These are phyloP conservation scores for Hypoxylon sp. DNA, from an alignment of 2,329 filamentous ascomycete species.

Conservation along the genomic window DNA sequence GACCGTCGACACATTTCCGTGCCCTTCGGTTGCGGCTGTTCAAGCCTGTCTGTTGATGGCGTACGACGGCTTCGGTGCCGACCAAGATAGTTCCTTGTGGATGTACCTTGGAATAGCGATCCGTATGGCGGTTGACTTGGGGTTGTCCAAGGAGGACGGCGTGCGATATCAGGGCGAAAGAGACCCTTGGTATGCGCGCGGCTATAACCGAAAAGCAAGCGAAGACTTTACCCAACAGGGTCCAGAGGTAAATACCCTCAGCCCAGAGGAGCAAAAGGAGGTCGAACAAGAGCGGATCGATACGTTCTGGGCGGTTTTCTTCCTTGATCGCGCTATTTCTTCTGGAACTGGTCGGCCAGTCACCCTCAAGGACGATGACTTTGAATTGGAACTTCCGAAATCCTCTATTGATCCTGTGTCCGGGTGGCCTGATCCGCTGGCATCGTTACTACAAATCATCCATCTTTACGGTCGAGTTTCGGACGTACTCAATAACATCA, in stretches of 20 bases:
- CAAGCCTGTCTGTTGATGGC: slow-evolving; percentile 88
- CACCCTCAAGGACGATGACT: slow-evolving; percentile 86
- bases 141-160: slow-evolving; percentile 85
- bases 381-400: slow-evolving; percentile 80
- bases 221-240: slow-evolving; percentile 53
- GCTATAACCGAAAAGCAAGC: slow-evolving; percentile 57
- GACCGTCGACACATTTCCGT: slow-evolving; percentile 85
- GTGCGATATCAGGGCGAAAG: slow-evolving; percentile 72
- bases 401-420: slow-evolving; percentile 67
- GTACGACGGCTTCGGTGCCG: slow-evolving; percentile 90
- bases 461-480: slow-evolving; percentile 88
- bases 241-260: slow-evolving; percentile 60
- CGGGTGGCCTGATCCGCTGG: slow-evolving; percentile 83
- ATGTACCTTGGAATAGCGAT: slow-evolving; percentile 94
- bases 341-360: slow-evolving; percentile 88
- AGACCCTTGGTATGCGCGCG: slow-evolving; percentile 65
- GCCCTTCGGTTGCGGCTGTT: slow-evolving; percentile 85
- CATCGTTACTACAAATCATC: slow-evolving; percentile 85
- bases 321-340: slow-evolving; percentile 88
- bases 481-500: slow-evolving; percentile 86
- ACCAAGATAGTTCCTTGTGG: slow-evolving; percentile 91
- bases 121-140: slow-evolving; percentile 84
- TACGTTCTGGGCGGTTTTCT: slow-evolving; percentile 92
- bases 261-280: slow-evolving; percentile 69
- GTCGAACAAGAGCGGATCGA: slow-evolving; percentile 87